Evolutionary conservation across 345 rosid genomes (phyloP).

Genomic region (Firmiana major): DNA sequence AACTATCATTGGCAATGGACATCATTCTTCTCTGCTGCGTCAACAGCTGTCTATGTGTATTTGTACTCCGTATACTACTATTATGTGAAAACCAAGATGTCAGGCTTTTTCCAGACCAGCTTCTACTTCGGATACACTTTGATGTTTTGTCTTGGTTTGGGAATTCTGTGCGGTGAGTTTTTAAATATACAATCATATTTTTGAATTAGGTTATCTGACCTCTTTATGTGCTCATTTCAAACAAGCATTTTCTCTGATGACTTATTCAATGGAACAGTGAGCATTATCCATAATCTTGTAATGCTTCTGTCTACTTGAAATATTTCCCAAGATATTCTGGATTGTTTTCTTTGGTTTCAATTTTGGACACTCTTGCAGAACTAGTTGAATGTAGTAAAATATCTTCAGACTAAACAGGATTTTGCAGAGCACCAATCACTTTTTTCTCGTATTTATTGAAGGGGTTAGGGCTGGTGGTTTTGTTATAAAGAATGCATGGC

Average conservation of each 20-base stretch:
- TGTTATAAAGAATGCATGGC: not conserved
- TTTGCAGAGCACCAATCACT: no score
- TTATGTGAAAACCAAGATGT: conserved; percentile 76
- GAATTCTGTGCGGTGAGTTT: conserved; percentile 88
- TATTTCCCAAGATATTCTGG: not conserved
- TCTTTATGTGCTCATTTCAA: not conserved
- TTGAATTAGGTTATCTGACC: not conserved
- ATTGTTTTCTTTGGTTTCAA: not conserved
- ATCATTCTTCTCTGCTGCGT: conserved; percentile 94
- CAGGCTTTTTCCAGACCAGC: conserved; percentile 86
- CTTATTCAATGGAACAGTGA: not conserved
- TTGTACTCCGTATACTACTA: conserved; percentile 80
- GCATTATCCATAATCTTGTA: not conserved
- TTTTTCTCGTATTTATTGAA: not conserved
- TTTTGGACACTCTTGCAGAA: not conserved
- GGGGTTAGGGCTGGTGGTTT: not conserved
- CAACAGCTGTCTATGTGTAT: conserved; percentile 90
- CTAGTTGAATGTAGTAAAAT: not conserved
- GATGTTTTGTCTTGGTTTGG: conserved; percentile 96
- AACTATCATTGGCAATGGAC: conserved; percentile 99
- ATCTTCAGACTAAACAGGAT: not conserved
- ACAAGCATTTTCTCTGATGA: not conserved
- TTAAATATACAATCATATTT: not conserved
- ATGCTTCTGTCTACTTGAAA: not conserved
- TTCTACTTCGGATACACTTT: conserved; percentile 83